phyloP scores from a whole-genome alignment of 345 rosid species.

The Gossypium ekmanianum region DNA sequence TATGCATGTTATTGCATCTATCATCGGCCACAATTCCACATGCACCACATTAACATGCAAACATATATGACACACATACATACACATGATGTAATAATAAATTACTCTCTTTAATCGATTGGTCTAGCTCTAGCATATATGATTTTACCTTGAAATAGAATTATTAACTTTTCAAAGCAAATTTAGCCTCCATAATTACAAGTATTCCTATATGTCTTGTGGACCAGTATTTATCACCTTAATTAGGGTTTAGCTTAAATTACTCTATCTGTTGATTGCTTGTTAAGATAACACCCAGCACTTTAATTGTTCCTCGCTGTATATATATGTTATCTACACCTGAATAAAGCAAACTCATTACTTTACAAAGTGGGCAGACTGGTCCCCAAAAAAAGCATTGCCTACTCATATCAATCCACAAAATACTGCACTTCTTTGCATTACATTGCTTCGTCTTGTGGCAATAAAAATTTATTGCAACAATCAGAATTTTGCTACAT shows the following conservation, averaged over 20 bases:
- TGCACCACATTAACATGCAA: not conserved
- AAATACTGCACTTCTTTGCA: not conserved
- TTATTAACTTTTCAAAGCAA: not conserved
- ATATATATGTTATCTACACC: not conserved
- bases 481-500: not conserved
- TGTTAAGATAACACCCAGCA: not conserved
- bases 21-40: not conserved
- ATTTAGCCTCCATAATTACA: not conserved
- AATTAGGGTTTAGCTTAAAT: not conserved
- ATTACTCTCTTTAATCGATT: not conserved
- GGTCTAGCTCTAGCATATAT: not conserved
- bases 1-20: not conserved
- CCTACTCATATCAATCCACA: not conserved
- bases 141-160: not conserved
- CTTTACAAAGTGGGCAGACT: not conserved
- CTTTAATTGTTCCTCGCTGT: not conserved
- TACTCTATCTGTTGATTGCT: not conserved
- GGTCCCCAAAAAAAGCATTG: not conserved
- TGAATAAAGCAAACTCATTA: not conserved
- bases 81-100: not conserved
- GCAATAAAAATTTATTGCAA: not conserved
- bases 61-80: not conserved
- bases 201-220: not conserved
- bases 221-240: not conserved
- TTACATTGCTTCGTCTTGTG: slow-evolving; percentile 7